Conservation (phyloP, 2,329 filamentous ascomycete genomes). For the Triangularia verruculosa region DNA sequence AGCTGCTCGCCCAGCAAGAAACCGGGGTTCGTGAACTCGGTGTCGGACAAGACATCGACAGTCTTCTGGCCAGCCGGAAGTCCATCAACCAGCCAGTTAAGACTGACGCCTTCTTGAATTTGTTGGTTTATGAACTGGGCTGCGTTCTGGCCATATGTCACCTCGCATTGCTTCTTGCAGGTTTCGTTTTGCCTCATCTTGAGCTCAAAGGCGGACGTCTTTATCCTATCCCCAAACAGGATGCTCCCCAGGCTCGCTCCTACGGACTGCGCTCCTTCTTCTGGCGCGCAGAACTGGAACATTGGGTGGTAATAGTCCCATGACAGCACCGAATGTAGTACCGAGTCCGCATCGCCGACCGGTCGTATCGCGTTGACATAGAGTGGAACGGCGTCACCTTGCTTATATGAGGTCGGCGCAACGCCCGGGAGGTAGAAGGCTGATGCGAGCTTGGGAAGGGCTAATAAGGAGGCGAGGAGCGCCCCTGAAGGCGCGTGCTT, state of each 20-base stretch:
- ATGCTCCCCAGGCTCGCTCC: slow-evolving; percentile 93
- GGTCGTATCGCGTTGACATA: slow-evolving; percentile 93
- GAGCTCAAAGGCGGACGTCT: slow-evolving; percentile 90
- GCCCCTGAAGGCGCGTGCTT: slow-evolving; percentile 46
- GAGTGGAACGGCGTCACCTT: slow-evolving; percentile 75
- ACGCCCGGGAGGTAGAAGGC: slow-evolving; percentile 97
- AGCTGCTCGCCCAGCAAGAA: slow-evolving; percentile 70
- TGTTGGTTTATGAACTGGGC: slow-evolving; percentile 77
- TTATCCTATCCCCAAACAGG: slow-evolving; percentile 93
- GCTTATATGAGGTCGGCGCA: slow-evolving; percentile 86
- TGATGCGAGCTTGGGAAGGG: slow-evolving; percentile 52
- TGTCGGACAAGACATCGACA: slow-evolving; percentile 70
- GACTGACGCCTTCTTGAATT: slow-evolving; percentile 81
- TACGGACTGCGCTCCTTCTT: slow-evolving; percentile 72
- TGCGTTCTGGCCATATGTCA: slow-evolving; percentile 60
- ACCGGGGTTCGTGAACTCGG: slow-evolving; percentile 85
- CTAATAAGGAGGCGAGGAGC: slow-evolving; percentile 49
- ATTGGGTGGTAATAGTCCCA: slow-evolving; percentile 92
- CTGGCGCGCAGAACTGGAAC: slow-evolving; percentile 84
- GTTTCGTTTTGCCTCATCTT: slow-evolving; percentile 83
- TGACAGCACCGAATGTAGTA: slow-evolving; percentile 86
- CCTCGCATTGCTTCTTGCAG: slow-evolving; percentile 76
- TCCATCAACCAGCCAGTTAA: slow-evolving; percentile 96
- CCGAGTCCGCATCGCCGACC: slow-evolving; percentile 70
- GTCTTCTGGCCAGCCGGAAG: slow-evolving; percentile 85